A percentile compares a stretch with the other conserved stretches of the same genome.
Conservation (phyloP, 2,329 filamentous ascomycete genomes). For the Xylariaceae sp. region DNA sequence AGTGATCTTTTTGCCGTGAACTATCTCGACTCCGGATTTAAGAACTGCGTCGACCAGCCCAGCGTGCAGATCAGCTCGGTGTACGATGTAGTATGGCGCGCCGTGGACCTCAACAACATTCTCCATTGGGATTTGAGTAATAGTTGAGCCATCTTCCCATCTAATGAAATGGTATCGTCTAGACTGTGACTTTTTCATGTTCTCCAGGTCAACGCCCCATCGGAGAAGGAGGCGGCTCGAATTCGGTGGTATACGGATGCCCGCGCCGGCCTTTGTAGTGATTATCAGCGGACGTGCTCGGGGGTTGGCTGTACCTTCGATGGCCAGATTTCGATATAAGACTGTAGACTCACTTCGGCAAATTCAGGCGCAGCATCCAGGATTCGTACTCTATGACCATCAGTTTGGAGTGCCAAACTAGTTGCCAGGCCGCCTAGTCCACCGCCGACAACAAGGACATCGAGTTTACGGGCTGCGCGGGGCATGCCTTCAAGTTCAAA, state of each 20-base stretch:
- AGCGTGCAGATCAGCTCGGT: slow-evolving; percentile 34
- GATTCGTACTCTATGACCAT: slow-evolving; percentile 19
- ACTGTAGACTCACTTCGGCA: slow-evolving; percentile 9
- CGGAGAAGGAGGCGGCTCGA: slow-evolving; percentile 26
- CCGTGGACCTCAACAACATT: slow-evolving; percentile 19
- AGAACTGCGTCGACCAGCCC: slow-evolving; percentile 27
- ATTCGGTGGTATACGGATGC: slow-evolving; percentile 33
- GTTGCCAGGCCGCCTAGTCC: slow-evolving; percentile 15
- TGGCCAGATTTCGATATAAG: not conserved
- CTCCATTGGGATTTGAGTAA: slow-evolving; percentile 23
- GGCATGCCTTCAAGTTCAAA: slow-evolving; percentile 5
- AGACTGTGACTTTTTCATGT: slow-evolving; percentile 25
- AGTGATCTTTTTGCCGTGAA: slow-evolving; percentile 22
- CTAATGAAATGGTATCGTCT: slow-evolving; percentile 25
- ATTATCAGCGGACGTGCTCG: not conserved
- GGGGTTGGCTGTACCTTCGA: slow-evolving; percentile 2
- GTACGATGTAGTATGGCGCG: slow-evolving; percentile 33
- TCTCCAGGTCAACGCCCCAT: slow-evolving; percentile 29
- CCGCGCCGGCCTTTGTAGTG: slow-evolving; percentile 24
- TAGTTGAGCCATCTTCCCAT: slow-evolving; percentile 23
- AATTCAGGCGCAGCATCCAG: slow-evolving; percentile 18
- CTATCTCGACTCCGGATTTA: slow-evolving; percentile 21
- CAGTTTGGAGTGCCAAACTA: slow-evolving; percentile 15
- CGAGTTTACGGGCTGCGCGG: slow-evolving; percentile 9
- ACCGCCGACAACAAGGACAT: slow-evolving; percentile 19